Evolutionary conservation across 495 filamentous ascomycete species (phyloP), one percentile per base, ranked within the genome.

Genomic region (Lindgomyces ingoldianus): DNA sequence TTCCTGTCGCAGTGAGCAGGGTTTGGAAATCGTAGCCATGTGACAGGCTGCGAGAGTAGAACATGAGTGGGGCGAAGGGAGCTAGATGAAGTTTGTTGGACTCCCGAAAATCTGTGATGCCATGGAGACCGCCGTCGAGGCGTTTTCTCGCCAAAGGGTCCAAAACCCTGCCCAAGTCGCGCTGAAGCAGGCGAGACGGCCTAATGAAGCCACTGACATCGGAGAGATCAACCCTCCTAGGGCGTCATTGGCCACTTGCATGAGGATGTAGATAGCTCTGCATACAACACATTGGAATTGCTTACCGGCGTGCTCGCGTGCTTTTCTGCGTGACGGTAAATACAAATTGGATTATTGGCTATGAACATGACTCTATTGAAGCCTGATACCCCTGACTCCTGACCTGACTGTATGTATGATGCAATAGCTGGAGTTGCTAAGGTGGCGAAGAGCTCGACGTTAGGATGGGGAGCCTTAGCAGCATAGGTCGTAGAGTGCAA

Each of bases 211-310:
- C 46, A 49, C 46, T 25, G 46, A 22, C 46, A 52, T 14, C 16
- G 6, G 47, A 2, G 47, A 50, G 26, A 52, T 33, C 25, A 29
- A 33, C 49, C 24, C 11, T 16, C 21, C 16, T 12, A 4, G 3
- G 8, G 24, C 49, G 29, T 52, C 49, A 52, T 30, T 52, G 49
- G 49, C 24, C 49, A 39, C 33, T 39, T 39, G 33, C n/a, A n/a
- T n/a, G n/a, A n/a, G n/a, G n/a, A n/a, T n/a, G n/a, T n/a, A n/a
- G n/a, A n/a, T n/a, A n/a, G n/a, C n/a, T n/a, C n/a, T n/a, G n/a
- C n/a, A n/a, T n/a, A n/a, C n/a, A n/a, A n/a, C n/a, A n/a, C n/a
- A n/a, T n/a, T n/a, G n/a, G n/a, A n/a, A n/a, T n/a, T n/a, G n/a
- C n/a, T n/a, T n/a, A n/a, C n/a, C n/a, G n/a, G n/a, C n/a, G n/a